phyloP scores from a whole-genome alignment of 2,329 filamentous ascomycete species.

The Pseudopyrenochaeta lycopersici region DNA sequence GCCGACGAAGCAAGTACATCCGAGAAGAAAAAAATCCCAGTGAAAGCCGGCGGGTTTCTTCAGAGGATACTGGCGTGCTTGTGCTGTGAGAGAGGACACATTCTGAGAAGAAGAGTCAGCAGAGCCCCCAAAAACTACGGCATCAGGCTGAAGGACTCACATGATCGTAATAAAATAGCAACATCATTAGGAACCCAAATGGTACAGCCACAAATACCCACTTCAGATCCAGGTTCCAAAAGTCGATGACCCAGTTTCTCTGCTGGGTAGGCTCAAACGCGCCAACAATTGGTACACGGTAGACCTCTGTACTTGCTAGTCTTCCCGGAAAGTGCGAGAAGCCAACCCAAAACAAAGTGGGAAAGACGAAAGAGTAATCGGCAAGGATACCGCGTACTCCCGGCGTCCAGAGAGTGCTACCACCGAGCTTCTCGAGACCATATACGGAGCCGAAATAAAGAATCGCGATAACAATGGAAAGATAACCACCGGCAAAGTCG shows the following conservation, averaged over 20 bases:
- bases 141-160: conserved; percentile 30
- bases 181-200: conserved; percentile 62
- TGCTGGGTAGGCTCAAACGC: conserved; percentile 60
- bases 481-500: conserved; percentile 55
- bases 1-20: conserved; percentile 61
- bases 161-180: conserved; percentile 68
- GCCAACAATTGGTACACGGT: conserved; percentile 53
- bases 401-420: conserved; percentile 55
- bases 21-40: conserved; percentile 67
- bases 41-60: conserved; percentile 65
- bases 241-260: conserved; percentile 60
- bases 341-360: conserved; percentile 64
- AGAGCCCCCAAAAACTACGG: not conserved
- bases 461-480: conserved; percentile 61
- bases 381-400: conserved; percentile 57
- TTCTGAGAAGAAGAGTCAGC: conserved; percentile 40
- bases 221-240: conserved; percentile 61
- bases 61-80: conserved; percentile 62
- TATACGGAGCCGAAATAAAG: conserved; percentile 63
- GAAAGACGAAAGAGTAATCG: conserved; percentile 60
- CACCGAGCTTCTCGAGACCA: conserved; percentile 59
- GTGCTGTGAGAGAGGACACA: conserved; percentile 62
- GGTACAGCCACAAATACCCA: conserved; percentile 64
- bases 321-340: conserved; percentile 62
- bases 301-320: conserved; percentile 53